phyloP scores from a whole-genome alignment of 2,329 filamentous ascomycete genomes.

The Talaromyces albobiverticillius region DNA sequence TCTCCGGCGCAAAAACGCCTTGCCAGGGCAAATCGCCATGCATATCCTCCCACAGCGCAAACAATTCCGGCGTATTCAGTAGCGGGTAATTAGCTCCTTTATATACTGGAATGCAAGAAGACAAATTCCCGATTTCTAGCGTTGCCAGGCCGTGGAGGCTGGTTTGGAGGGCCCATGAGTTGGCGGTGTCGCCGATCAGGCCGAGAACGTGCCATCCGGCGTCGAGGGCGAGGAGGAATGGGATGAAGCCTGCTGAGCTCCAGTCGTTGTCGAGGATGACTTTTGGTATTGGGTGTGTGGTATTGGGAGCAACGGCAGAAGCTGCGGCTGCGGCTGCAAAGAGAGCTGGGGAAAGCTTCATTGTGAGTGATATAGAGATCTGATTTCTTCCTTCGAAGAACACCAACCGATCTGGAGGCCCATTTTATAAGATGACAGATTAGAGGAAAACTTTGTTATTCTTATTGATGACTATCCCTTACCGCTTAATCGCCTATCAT shows the following conservation, averaged over 20 bases:
- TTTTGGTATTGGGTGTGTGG: conserved; percentile 18
- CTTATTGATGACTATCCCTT: no score
- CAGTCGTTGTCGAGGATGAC: conserved; percentile 50
- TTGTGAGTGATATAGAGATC: no score
- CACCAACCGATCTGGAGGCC: no score
- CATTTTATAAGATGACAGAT: no score
- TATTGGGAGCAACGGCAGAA: not conserved
- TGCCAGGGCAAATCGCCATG: conserved; percentile 47
- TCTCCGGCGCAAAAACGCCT: conserved; percentile 46
- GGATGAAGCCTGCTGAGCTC: conserved; percentile 41
- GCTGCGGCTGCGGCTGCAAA: no score
- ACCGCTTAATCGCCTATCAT: no score
- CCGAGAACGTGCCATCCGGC: conserved; percentile 46
- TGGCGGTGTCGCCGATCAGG: conserved; percentile 39
- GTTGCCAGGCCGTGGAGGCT: conserved; percentile 48
- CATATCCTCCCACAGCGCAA: conserved; percentile 45
- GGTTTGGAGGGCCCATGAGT: conserved; percentile 47
- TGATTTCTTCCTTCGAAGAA: no score
- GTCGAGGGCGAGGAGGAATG: conserved; percentile 45
- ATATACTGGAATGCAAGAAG: conserved; percentile 48
- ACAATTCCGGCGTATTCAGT: conserved; percentile 44
- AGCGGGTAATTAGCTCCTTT: conserved; percentile 49
- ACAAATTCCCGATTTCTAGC: conserved; percentile 45
- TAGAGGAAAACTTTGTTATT: no score
- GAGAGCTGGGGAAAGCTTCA: no score